These are phyloP conservation scores for Hyphopichia wangnamkhiaoensis DNA, from an alignment of 1,139 yeast genomes.

Conservation along the genomic window DNA sequence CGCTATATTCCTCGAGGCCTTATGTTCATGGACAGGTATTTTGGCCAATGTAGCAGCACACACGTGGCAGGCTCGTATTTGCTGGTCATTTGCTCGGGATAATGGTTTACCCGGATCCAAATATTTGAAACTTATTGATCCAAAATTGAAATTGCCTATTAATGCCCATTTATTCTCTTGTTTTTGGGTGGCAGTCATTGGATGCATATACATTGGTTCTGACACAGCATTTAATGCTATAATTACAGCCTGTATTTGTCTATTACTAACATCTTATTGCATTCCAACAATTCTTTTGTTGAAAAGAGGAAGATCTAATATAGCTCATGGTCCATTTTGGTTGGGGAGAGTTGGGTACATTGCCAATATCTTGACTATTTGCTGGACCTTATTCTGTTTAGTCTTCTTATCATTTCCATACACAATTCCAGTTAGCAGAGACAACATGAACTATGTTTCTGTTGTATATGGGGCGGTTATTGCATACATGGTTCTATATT, in stretches of 20 bases:
- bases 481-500: background rate
- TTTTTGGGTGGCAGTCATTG: slow-evolving; percentile 38
- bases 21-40: slow-evolving; percentile 61
- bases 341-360: slow-evolving; percentile 60
- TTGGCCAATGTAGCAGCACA: slow-evolving; percentile 74
- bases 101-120: slow-evolving; percentile 46
- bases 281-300: slow-evolving; percentile 52
- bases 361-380: slow-evolving; percentile 54
- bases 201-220: slow-evolving; percentile 42
- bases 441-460: slow-evolving; percentile 69
- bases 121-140: slow-evolving; percentile 41
- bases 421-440: slow-evolving; percentile 59
- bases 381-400: slow-evolving; percentile 61
- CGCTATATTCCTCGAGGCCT: slow-evolving; percentile 57
- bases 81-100: slow-evolving; percentile 81
- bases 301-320: slow-evolving; percentile 56
- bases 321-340: slow-evolving; percentile 67
- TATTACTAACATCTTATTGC: slow-evolving; percentile 40
- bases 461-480: slow-evolving; percentile 36
- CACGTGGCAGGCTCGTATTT: slow-evolving; percentile 74
- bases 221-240: slow-evolving; percentile 49
- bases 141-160: slow-evolving; percentile 43
- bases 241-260: slow-evolving; percentile 47
- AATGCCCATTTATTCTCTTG: slow-evolving; percentile 47
- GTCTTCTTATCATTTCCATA: slow-evolving; percentile 71